Conservation (phyloP, 2,329 filamentous ascomycete species). For the Arthrobotrys megalospora region DNA sequence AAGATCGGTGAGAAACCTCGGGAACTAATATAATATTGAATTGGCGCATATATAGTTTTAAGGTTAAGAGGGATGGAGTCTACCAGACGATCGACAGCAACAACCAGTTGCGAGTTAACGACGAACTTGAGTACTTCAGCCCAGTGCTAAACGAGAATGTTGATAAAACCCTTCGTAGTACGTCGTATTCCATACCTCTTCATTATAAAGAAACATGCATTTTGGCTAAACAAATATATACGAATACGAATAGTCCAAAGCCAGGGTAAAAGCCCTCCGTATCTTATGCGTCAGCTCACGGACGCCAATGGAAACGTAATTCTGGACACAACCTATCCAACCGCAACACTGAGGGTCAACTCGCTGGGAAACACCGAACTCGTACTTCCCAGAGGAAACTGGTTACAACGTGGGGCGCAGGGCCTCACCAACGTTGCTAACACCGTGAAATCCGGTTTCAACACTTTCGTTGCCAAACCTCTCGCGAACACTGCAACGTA, state of each 20-base stretch:
- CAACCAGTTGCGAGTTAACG: slow-evolving; percentile 21
- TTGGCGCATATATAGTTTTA: no score
- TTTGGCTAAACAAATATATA: neutral
- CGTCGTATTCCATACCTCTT: neutral
- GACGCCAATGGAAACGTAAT: neutral
- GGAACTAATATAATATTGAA: neutral
- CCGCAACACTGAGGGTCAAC: slow-evolving; percentile 30
- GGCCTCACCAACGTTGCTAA: slow-evolving; percentile 27
- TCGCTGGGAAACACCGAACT: slow-evolving; percentile 38
- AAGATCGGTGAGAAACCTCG: neutral
- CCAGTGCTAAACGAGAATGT: neutral
- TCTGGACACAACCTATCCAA: slow-evolving; percentile 12
- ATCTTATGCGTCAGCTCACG: slow-evolving; percentile 28
- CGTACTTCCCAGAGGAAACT: slow-evolving; percentile 35
- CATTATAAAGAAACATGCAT: neutral
- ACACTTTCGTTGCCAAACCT: slow-evolving; percentile 2
- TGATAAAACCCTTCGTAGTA: slow-evolving; percentile 40
- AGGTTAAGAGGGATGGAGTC: slow-evolving; percentile 22
- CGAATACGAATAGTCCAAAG: slow-evolving; percentile 30
- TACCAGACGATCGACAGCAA: slow-evolving; percentile 46
- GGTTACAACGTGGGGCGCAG: slow-evolving; percentile 33
- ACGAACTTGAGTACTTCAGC: slow-evolving; percentile 46
- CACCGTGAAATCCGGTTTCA: neutral
- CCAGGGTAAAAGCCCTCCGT: slow-evolving; percentile 1
- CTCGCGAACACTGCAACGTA: slow-evolving; percentile 24